Percentiles rank a stretch among this genome's conserved stretches.
Evolutionary conservation across 257 asterid species (phyloP).

Genomic region (Nicotiana obtusifolia): DNA sequence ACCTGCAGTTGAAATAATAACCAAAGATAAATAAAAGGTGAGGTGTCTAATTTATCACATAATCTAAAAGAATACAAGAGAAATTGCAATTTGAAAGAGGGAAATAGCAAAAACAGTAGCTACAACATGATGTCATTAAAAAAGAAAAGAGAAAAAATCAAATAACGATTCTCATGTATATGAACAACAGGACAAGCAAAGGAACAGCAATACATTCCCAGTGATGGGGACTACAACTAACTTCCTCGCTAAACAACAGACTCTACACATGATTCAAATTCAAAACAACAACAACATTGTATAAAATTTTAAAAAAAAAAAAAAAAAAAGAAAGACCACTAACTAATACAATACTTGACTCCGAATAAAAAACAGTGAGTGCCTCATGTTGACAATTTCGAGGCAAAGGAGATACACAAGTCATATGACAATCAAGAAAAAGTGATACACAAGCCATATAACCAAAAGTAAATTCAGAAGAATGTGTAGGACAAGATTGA

Average conservation of each 20-base stretch:
- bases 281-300: not conserved
- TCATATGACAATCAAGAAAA: not conserved
- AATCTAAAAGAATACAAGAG: not conserved
- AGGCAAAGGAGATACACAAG: not conserved
- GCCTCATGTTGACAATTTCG: not conserved
- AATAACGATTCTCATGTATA: not conserved
- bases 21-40: not conserved
- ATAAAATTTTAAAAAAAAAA: not conserved
- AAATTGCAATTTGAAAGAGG: not conserved
- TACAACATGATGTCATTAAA: conserved; percentile 1
- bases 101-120: conserved; percentile 1
- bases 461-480: not conserved
- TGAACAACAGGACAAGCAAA: not conserved
- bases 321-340: not conserved
- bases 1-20: not conserved
- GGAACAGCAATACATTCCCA: not conserved
- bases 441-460: not conserved
- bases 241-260: not conserved
- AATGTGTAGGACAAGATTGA: not conserved
- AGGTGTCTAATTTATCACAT: not conserved
- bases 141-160: not conserved
- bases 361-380: not conserved
- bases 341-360: not conserved
- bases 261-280: not conserved
- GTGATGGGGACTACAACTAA: not conserved